Evolutionary conservation across 106 monocot genomes (phyloP).

Genomic region (Platanthera zijinensis): DNA sequence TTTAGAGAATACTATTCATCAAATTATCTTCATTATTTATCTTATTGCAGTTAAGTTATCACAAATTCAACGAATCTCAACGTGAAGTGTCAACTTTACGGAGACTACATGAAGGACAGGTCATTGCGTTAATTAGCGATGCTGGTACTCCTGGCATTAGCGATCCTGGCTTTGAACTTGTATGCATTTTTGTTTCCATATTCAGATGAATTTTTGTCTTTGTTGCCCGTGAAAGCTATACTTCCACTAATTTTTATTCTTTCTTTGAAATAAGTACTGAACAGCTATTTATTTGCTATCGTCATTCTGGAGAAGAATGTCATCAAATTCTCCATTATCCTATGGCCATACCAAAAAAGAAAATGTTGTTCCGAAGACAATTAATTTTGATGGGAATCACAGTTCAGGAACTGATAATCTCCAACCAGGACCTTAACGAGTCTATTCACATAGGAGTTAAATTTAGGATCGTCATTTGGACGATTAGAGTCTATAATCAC

Average conservation of each 20-base stretch:
- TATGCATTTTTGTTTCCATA: constrained; percentile 19
- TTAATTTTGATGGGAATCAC: no score
- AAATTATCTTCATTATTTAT: neutral
- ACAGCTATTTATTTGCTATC: no score
- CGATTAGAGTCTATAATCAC: no score
- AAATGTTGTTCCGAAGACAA: no score
- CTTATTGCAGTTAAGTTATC: constrained; percentile 81
- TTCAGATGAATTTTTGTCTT: neutral
- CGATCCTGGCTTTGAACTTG: constrained; percentile 87
- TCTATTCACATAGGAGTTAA: no score
- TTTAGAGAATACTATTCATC: neutral
- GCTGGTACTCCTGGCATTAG: constrained; percentile 95
- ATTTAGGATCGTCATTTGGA: no score
- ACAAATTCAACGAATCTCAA: constrained; percentile 92
- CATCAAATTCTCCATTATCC: no score
- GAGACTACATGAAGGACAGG: constrained; percentile 74
- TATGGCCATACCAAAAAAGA: no score
- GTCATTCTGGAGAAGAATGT: no score
- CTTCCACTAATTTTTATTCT: neutral
- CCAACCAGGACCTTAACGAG: no score
- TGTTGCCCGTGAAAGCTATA: neutral
- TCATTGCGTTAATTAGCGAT: constrained; percentile 87
- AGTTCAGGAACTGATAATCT: no score
- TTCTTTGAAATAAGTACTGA: neutral
- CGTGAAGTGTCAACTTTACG: constrained; percentile 48